Evolutionary conservation across 2,329 filamentous ascomycete species (phyloP), one percentile per base, ranked within the genome.

Genomic region (Xylaria sp.): DNA sequence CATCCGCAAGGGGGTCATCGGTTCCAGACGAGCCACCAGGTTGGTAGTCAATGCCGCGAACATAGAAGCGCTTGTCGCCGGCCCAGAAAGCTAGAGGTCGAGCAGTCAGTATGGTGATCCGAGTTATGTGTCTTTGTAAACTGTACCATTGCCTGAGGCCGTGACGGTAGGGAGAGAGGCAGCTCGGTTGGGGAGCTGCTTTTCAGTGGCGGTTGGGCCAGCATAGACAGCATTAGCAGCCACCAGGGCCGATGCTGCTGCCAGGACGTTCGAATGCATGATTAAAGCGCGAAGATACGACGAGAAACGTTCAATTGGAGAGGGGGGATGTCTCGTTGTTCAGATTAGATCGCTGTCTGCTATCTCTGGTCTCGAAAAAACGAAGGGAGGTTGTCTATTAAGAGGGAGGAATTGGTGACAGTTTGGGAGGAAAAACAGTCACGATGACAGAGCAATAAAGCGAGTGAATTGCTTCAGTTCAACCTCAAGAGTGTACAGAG

Each of bases 1-100:
- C 71, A 69, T 95, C 87, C 63, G 90, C 86, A 56, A 96, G 87
- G 62, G 92, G 91, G 72, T 96, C 92, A n/a, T 67, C 55, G 66
- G 79, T 78, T 62, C 73, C 74, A 2, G 82, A 79, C 34, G 82
- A 80, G 64, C 83, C 83, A 62, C 82, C 83, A n/a, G 83, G 83
- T 72, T 85, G 83, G 74, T 85, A 86, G 74, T 84, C 83, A 52
- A 85, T 79, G 63, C 83, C 83, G 34, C 83, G 81, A 60, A 86
- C 68, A 67, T 83, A 85, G 76, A 85, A 86, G 61, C 83, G 80
- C 6, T 76, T 71, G 58, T 75, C 74, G 63, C 76, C 80, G 48
- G 77, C 66, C 75, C 77, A 85, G 77, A 85, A 85, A 55, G 83
- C 83, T 84, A 58, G 11, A n/a, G 11, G 30, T 16, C 30, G 44